Evolutionary conservation across 2,329 filamentous ascomycete genomes (phyloP).

Genomic region (Lachnellula suecica): DNA sequence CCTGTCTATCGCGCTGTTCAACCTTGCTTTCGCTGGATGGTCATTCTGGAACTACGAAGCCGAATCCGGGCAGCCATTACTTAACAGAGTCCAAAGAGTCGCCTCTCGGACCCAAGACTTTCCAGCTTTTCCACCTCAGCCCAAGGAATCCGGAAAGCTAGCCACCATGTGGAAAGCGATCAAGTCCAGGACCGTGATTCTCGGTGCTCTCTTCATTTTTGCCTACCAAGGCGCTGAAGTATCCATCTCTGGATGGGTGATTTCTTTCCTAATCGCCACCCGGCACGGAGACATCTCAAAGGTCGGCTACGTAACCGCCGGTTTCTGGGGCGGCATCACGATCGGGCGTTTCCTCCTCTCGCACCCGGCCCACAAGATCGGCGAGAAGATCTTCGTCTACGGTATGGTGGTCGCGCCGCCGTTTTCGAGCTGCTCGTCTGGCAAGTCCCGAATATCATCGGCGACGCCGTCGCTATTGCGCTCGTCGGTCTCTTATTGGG

Average conservation of each 20-base stretch:
- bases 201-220: constrained; percentile 81
- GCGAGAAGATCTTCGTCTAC: constrained; percentile 70
- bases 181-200: constrained; percentile 56
- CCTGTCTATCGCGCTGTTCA: constrained; percentile 56
- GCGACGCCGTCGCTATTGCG: constrained; percentile 64
- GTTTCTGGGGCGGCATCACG: constrained; percentile 74
- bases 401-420: constrained; percentile 56
- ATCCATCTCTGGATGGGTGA: constrained; percentile 82
- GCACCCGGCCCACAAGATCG: constrained; percentile 63
- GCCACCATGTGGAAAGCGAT: constrained; percentile 44
- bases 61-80: constrained; percentile 47
- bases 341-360: constrained; percentile 72
- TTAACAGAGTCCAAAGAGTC: constrained; percentile 42
- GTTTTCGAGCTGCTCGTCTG: constrained; percentile 76
- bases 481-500: constrained; percentile 75
- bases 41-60: constrained; percentile 69
- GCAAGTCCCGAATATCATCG: constrained; percentile 73
- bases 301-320: constrained; percentile 78
- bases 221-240: constrained; percentile 85
- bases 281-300: constrained; percentile 66
- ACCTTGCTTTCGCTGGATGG: constrained; percentile 60
- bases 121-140: constrained; percentile 1
- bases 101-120: constrained; percentile 30
- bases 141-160: constrained; percentile 35
- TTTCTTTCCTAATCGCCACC: constrained; percentile 76